Percentiles rank a stretch among this genome's conserved stretches.
phyloP scores from a whole-genome alignment of 23 red algal species.

The Cyanidiococcus yangmingshanensis region DNA sequence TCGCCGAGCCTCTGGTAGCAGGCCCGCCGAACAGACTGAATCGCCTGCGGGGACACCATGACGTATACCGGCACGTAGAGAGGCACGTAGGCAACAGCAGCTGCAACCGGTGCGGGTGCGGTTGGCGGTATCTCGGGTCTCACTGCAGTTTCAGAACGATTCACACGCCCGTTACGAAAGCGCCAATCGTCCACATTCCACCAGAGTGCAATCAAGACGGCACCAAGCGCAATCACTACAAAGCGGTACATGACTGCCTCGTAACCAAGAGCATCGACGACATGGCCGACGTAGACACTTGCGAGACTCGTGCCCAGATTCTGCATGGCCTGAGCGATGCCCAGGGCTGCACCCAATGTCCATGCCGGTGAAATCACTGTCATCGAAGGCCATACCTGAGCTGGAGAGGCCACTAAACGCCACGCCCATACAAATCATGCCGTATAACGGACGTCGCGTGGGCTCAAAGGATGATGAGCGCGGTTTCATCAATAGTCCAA shows the following conservation, averaged over 20 bases:
- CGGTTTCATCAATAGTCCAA: not conserved
- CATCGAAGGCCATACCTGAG: conserved; percentile 25
- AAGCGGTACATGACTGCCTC: not conserved
- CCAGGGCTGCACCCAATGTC: conserved; percentile 19
- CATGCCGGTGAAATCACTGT: not conserved
- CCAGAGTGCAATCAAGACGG: not conserved
- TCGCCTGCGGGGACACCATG: conserved; percentile 3
- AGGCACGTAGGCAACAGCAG: not conserved
- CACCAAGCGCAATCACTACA: not conserved
- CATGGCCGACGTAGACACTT: conserved; percentile 19
- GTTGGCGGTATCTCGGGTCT: not conserved
- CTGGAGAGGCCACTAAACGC: conserved; percentile 21
- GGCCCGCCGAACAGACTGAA: conserved; percentile 8
- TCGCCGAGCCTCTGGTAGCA: conserved; percentile 1
- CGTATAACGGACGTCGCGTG: not conserved
- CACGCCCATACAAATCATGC: conserved; percentile 14
- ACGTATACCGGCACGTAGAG: conserved; percentile 10
- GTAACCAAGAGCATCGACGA: conserved; percentile 21
- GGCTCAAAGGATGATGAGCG: not conserved
- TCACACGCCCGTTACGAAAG: not conserved
- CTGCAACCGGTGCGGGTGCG: not conserved
- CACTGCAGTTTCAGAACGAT: not conserved
- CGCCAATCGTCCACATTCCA: conserved; percentile 16
- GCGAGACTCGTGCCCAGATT: conserved; percentile 21
- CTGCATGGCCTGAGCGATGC: conserved; percentile 29